Evolutionary conservation across 495 filamentous ascomycete genomes (phyloP).

Genomic region (Aspergillus hancockii): DNA sequence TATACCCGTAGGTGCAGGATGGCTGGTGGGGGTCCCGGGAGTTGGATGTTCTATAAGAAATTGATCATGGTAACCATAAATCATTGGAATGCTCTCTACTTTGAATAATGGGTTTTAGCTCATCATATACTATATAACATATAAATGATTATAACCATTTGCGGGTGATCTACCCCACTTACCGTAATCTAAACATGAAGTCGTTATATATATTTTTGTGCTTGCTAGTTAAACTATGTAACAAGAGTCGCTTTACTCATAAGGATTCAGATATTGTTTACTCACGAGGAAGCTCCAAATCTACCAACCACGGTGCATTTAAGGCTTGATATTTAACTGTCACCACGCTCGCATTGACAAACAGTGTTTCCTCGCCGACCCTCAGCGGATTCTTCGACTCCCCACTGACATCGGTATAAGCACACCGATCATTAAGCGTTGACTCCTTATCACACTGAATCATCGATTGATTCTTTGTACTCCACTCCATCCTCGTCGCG

Average conservation of each 20-base stretch:
- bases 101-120: background rate
- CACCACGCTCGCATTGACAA: conserved; percentile 72
- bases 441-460: conserved; percentile 36
- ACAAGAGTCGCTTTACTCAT: too few species aligned
- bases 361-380: conserved; percentile 61
- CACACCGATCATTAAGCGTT: conserved; percentile 42
- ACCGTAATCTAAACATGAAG: too few species aligned
- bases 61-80: background rate
- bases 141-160: too few species aligned
- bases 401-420: conserved; percentile 45
- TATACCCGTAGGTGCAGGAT: conserved; percentile 13
- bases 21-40: conserved; percentile 9
- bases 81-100: background rate
- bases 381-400: conserved; percentile 33
- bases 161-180: too few species aligned
- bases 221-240: background rate
- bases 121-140: background rate
- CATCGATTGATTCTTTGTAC: conserved; percentile 12
- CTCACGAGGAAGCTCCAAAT: conserved; percentile 55
- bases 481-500: conserved; percentile 60
- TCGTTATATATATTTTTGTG: background rate
- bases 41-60: conserved; percentile 1
- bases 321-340: conserved; percentile 46
- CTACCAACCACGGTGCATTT: conserved; percentile 65
- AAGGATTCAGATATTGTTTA: background rate